Conservation (phyloP, 2,329 filamentous ascomycete genomes). For the Exophiala xenobiotica region DNA sequence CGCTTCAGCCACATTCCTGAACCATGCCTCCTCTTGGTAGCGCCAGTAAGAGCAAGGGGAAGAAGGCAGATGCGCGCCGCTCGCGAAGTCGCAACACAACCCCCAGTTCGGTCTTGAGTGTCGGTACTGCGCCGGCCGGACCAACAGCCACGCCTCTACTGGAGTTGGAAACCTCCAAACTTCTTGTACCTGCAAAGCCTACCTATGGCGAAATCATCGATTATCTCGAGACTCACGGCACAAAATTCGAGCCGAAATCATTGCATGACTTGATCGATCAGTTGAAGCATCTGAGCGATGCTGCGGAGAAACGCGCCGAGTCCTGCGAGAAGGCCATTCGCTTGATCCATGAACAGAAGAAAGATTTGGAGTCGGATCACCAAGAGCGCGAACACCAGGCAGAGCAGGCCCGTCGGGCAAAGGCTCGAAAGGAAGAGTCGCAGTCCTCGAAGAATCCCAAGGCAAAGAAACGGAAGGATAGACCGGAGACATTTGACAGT, state of each 20-base stretch:
- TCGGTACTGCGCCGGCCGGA: slow-evolving; percentile 40
- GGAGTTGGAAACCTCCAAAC: slow-evolving; percentile 51
- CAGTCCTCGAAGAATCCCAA: slow-evolving; percentile 58
- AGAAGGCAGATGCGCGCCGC: slow-evolving; percentile 52
- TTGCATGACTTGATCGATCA: slow-evolving; percentile 53
- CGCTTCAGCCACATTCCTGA: neutral
- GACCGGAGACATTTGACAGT: slow-evolving; percentile 56
- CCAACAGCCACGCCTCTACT: slow-evolving; percentile 52
- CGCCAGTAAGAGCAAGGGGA: slow-evolving; percentile 52
- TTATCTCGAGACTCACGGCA: slow-evolving; percentile 49
- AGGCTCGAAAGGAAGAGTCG: slow-evolving; percentile 44
- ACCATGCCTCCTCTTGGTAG: slow-evolving; percentile 41
- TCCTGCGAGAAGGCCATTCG: slow-evolving; percentile 60
- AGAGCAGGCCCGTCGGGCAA: slow-evolving; percentile 47
- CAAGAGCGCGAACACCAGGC: slow-evolving; percentile 51
- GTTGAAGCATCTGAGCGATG: slow-evolving; percentile 56
- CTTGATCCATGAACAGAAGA: slow-evolving; percentile 58
- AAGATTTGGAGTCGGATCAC: slow-evolving; percentile 55
- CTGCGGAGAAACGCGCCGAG: slow-evolving; percentile 57
- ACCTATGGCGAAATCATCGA: slow-evolving; percentile 61
- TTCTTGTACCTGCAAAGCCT: slow-evolving; percentile 48
- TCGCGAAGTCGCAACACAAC: slow-evolving; percentile 64
- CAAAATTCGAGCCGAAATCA: slow-evolving; percentile 49
- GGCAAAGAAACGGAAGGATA: slow-evolving; percentile 74
- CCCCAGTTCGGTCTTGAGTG: slow-evolving; percentile 55